Evolutionary conservation across 495 filamentous ascomycete species (phyloP).

Genomic region (Parathielavia hyrcaniae): DNA sequence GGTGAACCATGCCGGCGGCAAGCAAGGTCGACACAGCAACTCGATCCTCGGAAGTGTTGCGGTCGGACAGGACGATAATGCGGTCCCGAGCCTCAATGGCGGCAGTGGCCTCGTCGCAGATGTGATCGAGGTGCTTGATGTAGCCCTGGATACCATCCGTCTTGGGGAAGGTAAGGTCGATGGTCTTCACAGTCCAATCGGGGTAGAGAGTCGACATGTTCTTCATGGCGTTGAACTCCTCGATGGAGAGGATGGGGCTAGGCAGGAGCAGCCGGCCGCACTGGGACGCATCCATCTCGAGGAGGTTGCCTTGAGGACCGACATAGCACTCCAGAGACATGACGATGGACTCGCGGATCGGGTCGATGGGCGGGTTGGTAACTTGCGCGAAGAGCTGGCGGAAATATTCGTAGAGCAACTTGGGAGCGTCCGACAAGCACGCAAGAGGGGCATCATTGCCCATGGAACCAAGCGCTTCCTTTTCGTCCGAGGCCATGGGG

Average conservation of each 20-base stretch:
- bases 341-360: slow-evolving; percentile 96
- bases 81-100: slow-evolving; percentile 80
- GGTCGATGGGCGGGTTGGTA: slow-evolving; percentile 97
- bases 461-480: slow-evolving; percentile 99
- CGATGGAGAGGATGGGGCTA: slow-evolving; percentile 84
- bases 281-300: slow-evolving; percentile 89
- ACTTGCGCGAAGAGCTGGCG: slow-evolving; percentile 98
- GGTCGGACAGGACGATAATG: slow-evolving; percentile 86
- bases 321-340: slow-evolving; percentile 99
- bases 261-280: slow-evolving; percentile 81
- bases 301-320: slow-evolving; percentile 91
- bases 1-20: slow-evolving; percentile 91
- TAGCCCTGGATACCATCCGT: slow-evolving; percentile 78
- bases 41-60: slow-evolving; percentile 74
- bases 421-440: slow-evolving; percentile 82
- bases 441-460: slow-evolving; percentile 96
- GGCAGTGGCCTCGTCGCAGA: slow-evolving; percentile 80
- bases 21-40: slow-evolving; percentile 85
- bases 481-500: slow-evolving; percentile 97
- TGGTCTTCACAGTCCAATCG: slow-evolving; percentile 86
- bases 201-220: slow-evolving; percentile 69
- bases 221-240: slow-evolving; percentile 85
- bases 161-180: slow-evolving; percentile 96
- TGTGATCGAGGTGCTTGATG: slow-evolving; percentile 78
- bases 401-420: slow-evolving; percentile 96